phyloP scores from a whole-genome alignment of 1,139 yeast genomes.

The Entelexis sorbosivorans region DNA sequence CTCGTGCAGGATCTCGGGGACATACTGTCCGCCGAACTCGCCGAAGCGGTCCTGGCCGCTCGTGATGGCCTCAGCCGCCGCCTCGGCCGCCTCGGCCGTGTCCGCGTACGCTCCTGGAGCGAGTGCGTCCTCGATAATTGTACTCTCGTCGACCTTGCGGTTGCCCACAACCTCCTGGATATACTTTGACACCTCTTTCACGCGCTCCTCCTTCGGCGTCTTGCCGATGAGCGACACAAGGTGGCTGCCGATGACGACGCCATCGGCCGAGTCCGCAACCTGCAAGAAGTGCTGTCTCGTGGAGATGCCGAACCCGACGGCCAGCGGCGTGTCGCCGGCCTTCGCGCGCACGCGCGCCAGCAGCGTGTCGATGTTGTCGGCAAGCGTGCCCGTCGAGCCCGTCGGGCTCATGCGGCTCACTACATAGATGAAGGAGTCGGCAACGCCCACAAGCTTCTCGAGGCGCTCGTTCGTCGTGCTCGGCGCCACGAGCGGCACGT shows the following conservation, averaged over 20 bases:
- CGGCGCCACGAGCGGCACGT: conserved; percentile 91
- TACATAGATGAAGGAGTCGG: conserved; percentile 90
- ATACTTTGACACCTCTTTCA: conserved; percentile 52
- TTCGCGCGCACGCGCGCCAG: conserved; percentile 64
- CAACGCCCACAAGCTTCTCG: conserved; percentile 63
- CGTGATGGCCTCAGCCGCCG: conserved; percentile 25
- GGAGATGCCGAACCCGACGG: conserved; percentile 95
- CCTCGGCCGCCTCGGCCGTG: conserved; percentile 19
- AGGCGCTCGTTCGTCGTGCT: conserved; percentile 87
- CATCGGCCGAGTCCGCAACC: conserved; percentile 71
- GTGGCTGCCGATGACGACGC: conserved; percentile 91
- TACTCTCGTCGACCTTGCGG: conserved; percentile 34
- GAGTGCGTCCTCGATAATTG: conserved; percentile 16
- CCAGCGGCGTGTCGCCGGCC: conserved; percentile 69
- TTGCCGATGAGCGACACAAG: conserved; percentile 60
- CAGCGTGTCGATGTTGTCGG: conserved; percentile 53
- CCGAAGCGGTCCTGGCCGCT: conserved; percentile 49
- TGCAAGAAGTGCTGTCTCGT: conserved; percentile 79
- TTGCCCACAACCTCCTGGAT: conserved; percentile 62
- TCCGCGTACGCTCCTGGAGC: conserved; percentile 22
- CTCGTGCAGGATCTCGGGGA: conserved; percentile 90
- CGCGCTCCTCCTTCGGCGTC: conserved; percentile 47
- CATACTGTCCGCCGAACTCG: conserved; percentile 96
- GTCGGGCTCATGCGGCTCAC: conserved; percentile 98
- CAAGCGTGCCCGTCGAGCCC: conserved; percentile 65